phyloP scores from a whole-genome alignment of 805 yeast genomes.

The Ogataea ganodermae region DNA sequence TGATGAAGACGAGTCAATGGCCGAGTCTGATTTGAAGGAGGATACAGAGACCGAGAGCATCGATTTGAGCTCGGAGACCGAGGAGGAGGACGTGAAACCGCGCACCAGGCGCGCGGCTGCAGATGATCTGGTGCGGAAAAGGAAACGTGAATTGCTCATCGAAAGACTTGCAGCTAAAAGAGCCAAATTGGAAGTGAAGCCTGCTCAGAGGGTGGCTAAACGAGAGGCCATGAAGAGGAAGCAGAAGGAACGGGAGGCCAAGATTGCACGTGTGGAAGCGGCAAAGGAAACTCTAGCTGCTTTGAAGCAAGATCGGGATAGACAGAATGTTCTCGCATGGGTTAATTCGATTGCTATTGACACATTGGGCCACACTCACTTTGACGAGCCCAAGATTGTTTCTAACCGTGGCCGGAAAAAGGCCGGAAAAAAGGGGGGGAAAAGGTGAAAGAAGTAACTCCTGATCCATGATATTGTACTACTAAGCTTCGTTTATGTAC shows the following conservation, averaged over 20 bases:
- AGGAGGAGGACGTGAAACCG: conserved; percentile 27
- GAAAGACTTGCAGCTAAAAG: conserved; percentile 35
- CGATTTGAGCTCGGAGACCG: conserved; percentile 12
- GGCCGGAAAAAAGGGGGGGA: conserved; percentile 19
- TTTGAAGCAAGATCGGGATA: conserved; percentile 42
- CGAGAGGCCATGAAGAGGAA: conserved; percentile 38
- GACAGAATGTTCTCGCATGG: conserved; percentile 57
- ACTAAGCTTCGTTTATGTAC: conserved; percentile 1
- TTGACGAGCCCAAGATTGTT: conserved; percentile 47
- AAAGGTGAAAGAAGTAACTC: conserved; percentile 5
- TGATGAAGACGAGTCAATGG: conserved; percentile 29
- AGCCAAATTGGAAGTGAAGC: conserved; percentile 34
- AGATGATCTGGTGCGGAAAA: conserved; percentile 27
- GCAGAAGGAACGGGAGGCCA: conserved; percentile 36
- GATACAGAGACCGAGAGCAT: conserved; percentile 8
- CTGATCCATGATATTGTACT: neutral
- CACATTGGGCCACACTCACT: conserved; percentile 51
- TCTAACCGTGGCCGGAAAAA: conserved; percentile 24
- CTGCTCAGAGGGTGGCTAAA: conserved; percentile 39
- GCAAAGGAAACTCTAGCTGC: conserved; percentile 35
- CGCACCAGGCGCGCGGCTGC: conserved; percentile 40
- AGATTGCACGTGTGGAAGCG: conserved; percentile 26
- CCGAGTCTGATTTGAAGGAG: conserved; percentile 24
- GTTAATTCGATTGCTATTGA: conserved; percentile 60
- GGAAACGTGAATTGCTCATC: conserved; percentile 31